Conservation (phyloP, 2,329 filamentous ascomycete genomes). For the Ambrosiella beaveri region DNA sequence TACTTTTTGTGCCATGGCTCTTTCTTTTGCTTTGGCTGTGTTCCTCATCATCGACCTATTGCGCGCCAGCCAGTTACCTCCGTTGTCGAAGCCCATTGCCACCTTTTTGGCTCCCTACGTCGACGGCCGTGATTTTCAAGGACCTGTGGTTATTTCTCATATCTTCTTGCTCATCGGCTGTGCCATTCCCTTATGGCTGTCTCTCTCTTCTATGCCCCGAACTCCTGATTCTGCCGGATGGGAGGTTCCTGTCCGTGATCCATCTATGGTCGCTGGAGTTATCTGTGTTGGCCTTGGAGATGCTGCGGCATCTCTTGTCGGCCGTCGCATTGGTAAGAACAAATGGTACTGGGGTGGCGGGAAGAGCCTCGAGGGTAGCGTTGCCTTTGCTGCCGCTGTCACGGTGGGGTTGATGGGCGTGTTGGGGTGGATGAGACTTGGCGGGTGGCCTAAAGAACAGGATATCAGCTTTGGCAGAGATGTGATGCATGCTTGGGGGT, state of each 20-base stretch:
- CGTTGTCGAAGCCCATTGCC: constrained; percentile 70
- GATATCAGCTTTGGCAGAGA: constrained; percentile 18
- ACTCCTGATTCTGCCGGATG: constrained; percentile 47
- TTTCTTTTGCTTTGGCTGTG: constrained; percentile 62
- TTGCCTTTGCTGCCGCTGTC: constrained; percentile 70
- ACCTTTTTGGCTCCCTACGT: constrained; percentile 84
- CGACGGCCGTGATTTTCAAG: constrained; percentile 79
- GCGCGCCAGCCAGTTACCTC: constrained; percentile 78
- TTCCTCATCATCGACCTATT: constrained; percentile 83
- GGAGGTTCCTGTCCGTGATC: constrained; percentile 57
- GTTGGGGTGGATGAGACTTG: constrained; percentile 56
- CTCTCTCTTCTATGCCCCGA: constrained; percentile 51
- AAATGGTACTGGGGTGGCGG: constrained; percentile 97
- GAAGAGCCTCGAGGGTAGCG: constrained; percentile 77
- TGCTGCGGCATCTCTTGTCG: constrained; percentile 78
- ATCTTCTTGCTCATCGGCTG: constrained; percentile 93
- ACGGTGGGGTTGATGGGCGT: constrained; percentile 53
- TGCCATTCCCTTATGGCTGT: constrained; percentile 85
- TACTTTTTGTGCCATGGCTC: constrained; percentile 59
- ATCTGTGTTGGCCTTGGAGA: constrained; percentile 92
- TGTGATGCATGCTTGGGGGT: constrained; percentile 31
- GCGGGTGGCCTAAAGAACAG: constrained; percentile 55
- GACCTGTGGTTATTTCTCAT: constrained; percentile 87
- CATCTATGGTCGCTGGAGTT: constrained; percentile 82
- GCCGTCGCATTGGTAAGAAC: constrained; percentile 63